A percentile compares a stretch with the other conserved stretches of the same genome.
Evolutionary conservation across 164 flowering plant genomes (phyloP).

Genomic region (Vitis riparia): DNA sequence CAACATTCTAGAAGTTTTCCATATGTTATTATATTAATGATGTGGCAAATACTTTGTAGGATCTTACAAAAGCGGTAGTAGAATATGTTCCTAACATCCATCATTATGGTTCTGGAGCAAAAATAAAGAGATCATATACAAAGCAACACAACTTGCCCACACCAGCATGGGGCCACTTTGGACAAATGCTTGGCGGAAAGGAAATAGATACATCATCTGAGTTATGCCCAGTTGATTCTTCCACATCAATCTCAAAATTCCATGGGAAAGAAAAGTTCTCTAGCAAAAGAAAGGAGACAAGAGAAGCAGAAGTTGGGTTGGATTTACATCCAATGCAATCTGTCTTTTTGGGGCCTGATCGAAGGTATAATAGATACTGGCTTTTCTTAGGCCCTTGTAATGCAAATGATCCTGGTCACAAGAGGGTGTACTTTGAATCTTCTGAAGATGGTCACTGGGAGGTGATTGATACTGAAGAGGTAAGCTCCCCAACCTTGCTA

Average conservation of each 20-base stretch:
- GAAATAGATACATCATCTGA: slow-evolving; percentile 26
- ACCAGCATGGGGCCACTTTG: slow-evolving; percentile 22
- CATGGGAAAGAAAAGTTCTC: slow-evolving; percentile 23
- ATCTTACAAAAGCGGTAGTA: slow-evolving; percentile 25
- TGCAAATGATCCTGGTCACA: slow-evolving; percentile 82
- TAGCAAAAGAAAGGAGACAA: slow-evolving; percentile 21
- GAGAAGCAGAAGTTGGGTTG: slow-evolving; percentile 20
- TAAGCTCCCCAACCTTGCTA: slow-evolving; percentile 16
- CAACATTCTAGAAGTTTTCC: no score
- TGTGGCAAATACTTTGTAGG: slow-evolving; percentile 29
- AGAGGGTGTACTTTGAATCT: slow-evolving; percentile 90
- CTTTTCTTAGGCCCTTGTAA: slow-evolving; percentile 93
- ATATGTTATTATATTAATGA: no score
- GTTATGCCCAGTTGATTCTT: slow-evolving; percentile 52
- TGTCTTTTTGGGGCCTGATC: slow-evolving; percentile 84
- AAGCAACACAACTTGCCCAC: slow-evolving; percentile 23
- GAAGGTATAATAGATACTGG: slow-evolving; percentile 97
- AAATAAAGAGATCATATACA: slow-evolving; percentile 66
- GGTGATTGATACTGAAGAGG: slow-evolving; percentile 88
- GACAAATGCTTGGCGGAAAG: slow-evolving; percentile 19
- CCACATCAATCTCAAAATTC: slow-evolving; percentile 28
- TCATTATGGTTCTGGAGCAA: slow-evolving; percentile 72
- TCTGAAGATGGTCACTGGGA: slow-evolving; percentile 99
- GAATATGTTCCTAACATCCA: slow-evolving; percentile 31
- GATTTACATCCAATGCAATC: slow-evolving; percentile 80